Conservation (phyloP, 1,284 basidiomycete species). For the Amylostereum areolatum region DNA sequence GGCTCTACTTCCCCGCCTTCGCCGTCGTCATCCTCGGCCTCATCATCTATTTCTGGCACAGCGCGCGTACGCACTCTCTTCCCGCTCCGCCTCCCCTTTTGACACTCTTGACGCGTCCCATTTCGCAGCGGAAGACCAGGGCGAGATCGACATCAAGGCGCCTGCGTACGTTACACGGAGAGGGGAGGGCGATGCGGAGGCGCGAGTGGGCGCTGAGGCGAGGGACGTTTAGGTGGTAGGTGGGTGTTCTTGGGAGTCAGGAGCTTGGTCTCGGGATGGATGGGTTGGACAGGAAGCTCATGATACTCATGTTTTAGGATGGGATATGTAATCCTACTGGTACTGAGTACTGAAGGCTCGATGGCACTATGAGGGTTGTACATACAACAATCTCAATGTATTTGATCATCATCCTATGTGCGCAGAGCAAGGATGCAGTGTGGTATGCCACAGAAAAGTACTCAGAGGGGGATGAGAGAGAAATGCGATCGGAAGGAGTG, state of each 20-base stretch:
- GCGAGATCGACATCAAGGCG: conserved; percentile 51
- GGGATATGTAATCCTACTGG: background rate
- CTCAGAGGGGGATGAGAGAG: too few relatives aligned
- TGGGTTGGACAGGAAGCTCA: background rate
- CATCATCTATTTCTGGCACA: conserved; percentile 77
- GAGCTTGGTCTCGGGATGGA: background rate
- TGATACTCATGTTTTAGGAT: background rate
- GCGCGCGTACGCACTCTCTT: conserved; percentile 53
- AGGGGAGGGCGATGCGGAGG: conserved; percentile 9
- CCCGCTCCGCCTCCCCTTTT: conserved; percentile 3
- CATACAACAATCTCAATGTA: too few relatives aligned
- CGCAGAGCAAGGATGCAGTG: too few relatives aligned
- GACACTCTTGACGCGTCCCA: conserved; percentile 5
- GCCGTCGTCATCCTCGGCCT: conserved; percentile 64
- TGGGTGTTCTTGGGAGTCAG: background rate
- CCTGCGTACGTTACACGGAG: conserved; percentile 53
- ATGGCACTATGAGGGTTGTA: too few relatives aligned
- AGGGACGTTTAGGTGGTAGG: conserved; percentile 20
- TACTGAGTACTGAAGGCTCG: background rate
- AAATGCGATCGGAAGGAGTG: too few relatives aligned
- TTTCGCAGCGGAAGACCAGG: conserved; percentile 67
- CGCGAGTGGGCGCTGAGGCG: conserved; percentile 5
- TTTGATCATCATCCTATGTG: too few relatives aligned
- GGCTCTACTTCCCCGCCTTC: conserved; percentile 80
- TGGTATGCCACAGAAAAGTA: too few relatives aligned